A percentile compares a stretch with the other conserved stretches of the same genome.
phyloP scores from a whole-genome alignment of 352 stramenopile genomes.

The Pythium guiyangense region DNA sequence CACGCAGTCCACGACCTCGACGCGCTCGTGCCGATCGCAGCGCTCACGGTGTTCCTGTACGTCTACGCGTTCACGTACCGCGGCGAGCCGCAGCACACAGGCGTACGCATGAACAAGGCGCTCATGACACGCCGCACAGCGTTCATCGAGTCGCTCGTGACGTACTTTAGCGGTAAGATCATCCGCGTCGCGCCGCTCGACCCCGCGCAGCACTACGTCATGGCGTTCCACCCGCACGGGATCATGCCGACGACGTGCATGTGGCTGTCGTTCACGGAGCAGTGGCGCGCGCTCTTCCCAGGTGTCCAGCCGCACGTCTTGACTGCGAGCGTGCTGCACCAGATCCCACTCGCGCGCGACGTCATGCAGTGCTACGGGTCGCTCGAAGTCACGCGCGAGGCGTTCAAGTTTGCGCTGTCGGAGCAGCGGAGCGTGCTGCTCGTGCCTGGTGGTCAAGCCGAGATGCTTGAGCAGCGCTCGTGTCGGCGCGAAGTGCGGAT shows the following conservation, averaged over 20 bases:
- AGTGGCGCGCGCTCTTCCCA: slow-evolving; percentile 69
- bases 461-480: slow-evolving; percentile 76
- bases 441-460: slow-evolving; percentile 73
- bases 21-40: slow-evolving; percentile 31
- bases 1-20: slow-evolving; percentile 50
- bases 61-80: slow-evolving; percentile 67
- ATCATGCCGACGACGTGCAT: slow-evolving; percentile 72
- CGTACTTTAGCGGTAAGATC: slow-evolving; percentile 66
- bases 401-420: slow-evolving; percentile 44
- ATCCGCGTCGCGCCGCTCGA: slow-evolving; percentile 54
- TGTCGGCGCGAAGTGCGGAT: slow-evolving; percentile 57
- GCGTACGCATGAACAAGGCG: slow-evolving; percentile 36
- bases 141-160: slow-evolving; percentile 50
- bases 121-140: slow-evolving; percentile 38
- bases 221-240: slow-evolving; percentile 78
- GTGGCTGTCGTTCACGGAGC: slow-evolving; percentile 73
- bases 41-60: slow-evolving; percentile 63
- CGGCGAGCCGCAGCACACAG: slow-evolving; percentile 58
- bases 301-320: slow-evolving; percentile 63
- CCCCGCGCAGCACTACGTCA: slow-evolving; percentile 56
- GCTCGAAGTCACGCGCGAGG: slow-evolving; percentile 64
- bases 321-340: slow-evolving; percentile 74
- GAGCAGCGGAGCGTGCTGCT: slow-evolving; percentile 67
- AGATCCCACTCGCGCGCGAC: slow-evolving; percentile 72
- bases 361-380: slow-evolving; percentile 71